Evolutionary conservation across 202 grass and related monocot genomes (phyloP).

Genomic region (Tripidium arundinaceum): DNA sequence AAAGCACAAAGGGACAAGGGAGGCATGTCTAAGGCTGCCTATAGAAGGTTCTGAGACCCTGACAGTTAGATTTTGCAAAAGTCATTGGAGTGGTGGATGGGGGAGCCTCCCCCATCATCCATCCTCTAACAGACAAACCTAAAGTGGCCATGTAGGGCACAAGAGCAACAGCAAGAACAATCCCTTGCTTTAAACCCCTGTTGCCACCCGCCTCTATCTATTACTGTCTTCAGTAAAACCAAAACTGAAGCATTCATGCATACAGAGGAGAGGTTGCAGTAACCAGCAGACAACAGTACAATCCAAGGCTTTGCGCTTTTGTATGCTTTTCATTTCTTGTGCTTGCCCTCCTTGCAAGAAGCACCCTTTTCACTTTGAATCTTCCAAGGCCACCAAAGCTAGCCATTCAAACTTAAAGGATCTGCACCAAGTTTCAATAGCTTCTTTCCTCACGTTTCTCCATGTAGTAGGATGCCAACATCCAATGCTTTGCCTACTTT

Average conservation of each 20-base stretch:
- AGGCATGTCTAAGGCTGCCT: conserved; percentile 50
- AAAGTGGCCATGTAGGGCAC: conserved; percentile 45
- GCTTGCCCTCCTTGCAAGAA: conserved; percentile 33
- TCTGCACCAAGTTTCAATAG: conserved; percentile 34
- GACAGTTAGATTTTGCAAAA: conserved; percentile 46
- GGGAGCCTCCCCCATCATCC: neutral
- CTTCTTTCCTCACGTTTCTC: conserved; percentile 43
- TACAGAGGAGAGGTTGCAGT: too few species aligned
- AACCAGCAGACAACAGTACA: conserved; percentile 27
- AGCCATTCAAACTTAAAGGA: conserved; percentile 51
- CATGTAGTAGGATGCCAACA: conserved; percentile 33
- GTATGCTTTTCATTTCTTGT: conserved; percentile 33
- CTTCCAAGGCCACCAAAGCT: conserved; percentile 46
- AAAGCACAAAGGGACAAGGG: conserved; percentile 55
- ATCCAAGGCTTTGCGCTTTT: conserved; percentile 33
- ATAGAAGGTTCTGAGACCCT: conserved; percentile 62
- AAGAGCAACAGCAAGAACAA: conserved; percentile 41
- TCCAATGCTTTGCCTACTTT: conserved; percentile 42
- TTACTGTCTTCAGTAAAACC: conserved; percentile 29
- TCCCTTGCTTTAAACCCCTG: conserved; percentile 35
- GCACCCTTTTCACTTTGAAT: conserved; percentile 62
- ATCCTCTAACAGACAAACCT: conserved; percentile 20
- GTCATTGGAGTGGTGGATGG: conserved; percentile 24
- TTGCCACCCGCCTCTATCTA: conserved; percentile 26
- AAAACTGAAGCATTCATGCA: neutral